Base-by-base conservation (phyloP, 2,329 filamentous ascomycete genomes). In the Clonostachys byssicola region DNA sequence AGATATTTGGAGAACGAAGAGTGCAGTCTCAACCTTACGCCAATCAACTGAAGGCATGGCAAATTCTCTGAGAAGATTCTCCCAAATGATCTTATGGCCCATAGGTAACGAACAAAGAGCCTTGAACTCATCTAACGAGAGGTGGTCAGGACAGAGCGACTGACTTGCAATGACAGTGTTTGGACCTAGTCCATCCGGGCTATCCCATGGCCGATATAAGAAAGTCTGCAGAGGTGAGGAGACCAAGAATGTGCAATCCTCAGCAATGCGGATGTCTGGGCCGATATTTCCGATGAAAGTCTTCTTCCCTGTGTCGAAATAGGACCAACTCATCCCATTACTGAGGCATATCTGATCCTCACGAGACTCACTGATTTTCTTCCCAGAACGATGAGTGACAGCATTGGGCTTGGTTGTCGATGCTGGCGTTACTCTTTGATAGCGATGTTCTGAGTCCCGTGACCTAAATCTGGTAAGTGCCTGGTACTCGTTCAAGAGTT, bases 111-210 rank as follows among this genome's bases (percentile, higher is more conserved):
- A 56, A 0, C 68, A 65, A n/a, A 84, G 70, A 0, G 71, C 64
- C 47, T 75, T 73, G 55, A 73, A 84, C 47, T 86, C 80, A 1
- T 74, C 71, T 0, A 80, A 49, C 0, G 72, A 67, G 40, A 86
- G 60, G 17, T 70, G 53, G 0, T 45, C 5, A 0, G 81, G 78
- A 45, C 78, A 82, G 0, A 58, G 44, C 0, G 53, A 58, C 48
- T 81, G 76, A 1, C 54, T 57, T 1, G 80, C 67, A 16, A 86
- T 68, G 1, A 80, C 72, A 0, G 64, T 53, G 49, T 87, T 86
- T 0, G 75, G 63, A 0, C 58, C 44, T 0, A 54, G 46, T 1
- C 61, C 69, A 43, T 60, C 52, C 0, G 60, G 56, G 1, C 34
- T 36, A 1, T 45, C 18, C 2, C 55, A 50, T 2, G 64, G 56